Conservation (phyloP, 805 yeast species). For the Hanseniaspora lindneri region DNA sequence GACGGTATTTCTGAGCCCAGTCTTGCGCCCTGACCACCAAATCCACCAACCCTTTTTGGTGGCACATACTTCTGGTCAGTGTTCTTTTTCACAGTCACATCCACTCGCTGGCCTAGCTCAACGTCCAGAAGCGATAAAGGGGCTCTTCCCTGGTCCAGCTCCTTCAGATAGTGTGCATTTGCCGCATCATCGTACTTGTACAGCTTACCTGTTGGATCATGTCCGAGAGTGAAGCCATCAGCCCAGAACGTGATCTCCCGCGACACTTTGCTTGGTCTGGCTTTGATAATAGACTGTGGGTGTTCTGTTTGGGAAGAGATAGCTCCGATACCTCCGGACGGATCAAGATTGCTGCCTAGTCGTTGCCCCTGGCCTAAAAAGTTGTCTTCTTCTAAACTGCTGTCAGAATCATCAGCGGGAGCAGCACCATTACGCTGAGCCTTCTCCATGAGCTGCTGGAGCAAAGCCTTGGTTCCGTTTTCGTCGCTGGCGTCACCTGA, state of each 20-base stretch:
- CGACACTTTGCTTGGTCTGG: conserved; percentile 40
- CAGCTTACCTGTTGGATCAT: conserved; percentile 55
- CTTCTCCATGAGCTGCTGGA: conserved; percentile 49
- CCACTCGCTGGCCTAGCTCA: conserved; percentile 83
- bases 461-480: conserved; percentile 31
- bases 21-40: conserved; percentile 68
- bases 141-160: conserved; percentile 80
- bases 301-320: conserved; percentile 29
- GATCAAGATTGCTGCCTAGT: conserved; percentile 30
- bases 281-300: conserved; percentile 26
- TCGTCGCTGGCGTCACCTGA: conserved; percentile 18
- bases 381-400: conserved; percentile 25
- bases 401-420: conserved; percentile 26
- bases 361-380: conserved; percentile 35
- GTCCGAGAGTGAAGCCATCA: conserved; percentile 86
- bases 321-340: not conserved
- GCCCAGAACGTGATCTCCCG: conserved; percentile 90
- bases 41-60: conserved; percentile 60
- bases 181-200: conserved; percentile 84
- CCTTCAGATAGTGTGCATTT: conserved; percentile 65
- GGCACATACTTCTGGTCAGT: conserved; percentile 68
- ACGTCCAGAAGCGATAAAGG: conserved; percentile 76
- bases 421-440: conserved; percentile 54
- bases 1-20: conserved; percentile 85
- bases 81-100: conserved; percentile 71